Evolutionary conservation across 2,329 filamentous ascomycete species (phyloP), one percentile per base, ranked within the genome.

Genomic region (Microdochium paspali): DNA sequence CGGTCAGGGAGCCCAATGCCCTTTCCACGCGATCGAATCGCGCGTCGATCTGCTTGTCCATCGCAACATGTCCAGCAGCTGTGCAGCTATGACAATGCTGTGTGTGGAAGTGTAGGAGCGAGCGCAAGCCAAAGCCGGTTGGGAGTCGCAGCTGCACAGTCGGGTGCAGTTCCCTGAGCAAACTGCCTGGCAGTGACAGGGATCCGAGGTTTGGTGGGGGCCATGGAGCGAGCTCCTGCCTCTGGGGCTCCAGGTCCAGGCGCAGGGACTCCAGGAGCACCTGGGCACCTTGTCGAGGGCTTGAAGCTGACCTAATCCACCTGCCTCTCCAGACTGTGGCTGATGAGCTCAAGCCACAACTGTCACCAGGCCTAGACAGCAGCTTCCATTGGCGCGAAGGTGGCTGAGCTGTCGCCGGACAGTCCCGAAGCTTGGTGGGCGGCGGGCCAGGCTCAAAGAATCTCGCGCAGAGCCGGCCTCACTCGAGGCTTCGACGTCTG

Each of bases 11-110:
- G 12, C 77, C 75, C 20, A 94, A 70, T 1, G 81, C 79, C 57
- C 76, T 79, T 56, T 86, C 83, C 25, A 87, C 70, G 44, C 80
- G 77, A 60, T 84, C 79, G 50, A 87, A 84, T 56, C 77, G 79
- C 43, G 59, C 61, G 52, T 85, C 79, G 6, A 87, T 72, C 44
- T 75, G 67, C 44, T 73, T 73, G 53, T 87, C 78, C 83, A 87
- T 87, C 25, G 35, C 35, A 20, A 40, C 35, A 40, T 40, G 35
- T 40, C 35, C 15, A 21, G 18, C 6, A 40, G 15, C 15, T 4
- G 35, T 21, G 13, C 18, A 20, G 35, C 4, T 40, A 9, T 21
- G 18, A 18, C 15, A 20, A 40, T 40, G 35, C 18, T 21, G 15
- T 18, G 18, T 9, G 35, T 10, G 5, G 18, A 21, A 21, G 15